Percentiles rank a stretch among this genome's conserved stretches.
Conservation (phyloP, 2,329 filamentous ascomycete genomes). For the Cordyceps cicadae region DNA sequence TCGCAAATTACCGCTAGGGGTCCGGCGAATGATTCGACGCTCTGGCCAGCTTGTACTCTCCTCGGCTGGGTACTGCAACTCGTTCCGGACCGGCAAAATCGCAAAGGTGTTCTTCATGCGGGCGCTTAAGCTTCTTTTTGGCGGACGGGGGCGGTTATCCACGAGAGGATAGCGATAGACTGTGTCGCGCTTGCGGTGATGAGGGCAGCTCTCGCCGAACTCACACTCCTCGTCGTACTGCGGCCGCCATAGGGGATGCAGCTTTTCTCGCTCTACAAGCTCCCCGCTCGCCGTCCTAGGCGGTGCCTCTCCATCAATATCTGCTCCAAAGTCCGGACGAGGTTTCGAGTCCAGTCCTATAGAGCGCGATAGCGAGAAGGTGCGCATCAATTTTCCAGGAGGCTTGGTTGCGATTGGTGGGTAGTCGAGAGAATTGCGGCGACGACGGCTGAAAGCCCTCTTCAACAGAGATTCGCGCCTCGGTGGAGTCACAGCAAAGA, state of each 20-base stretch:
- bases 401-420: slow-evolving; percentile 31
- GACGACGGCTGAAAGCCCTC: slow-evolving; percentile 43
- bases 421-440: slow-evolving; percentile 35
- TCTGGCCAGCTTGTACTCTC: slow-evolving; percentile 34
- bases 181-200: slow-evolving; percentile 28
- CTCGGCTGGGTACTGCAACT: slow-evolving; percentile 19
- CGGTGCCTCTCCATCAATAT: slow-evolving; percentile 23
- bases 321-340: slow-evolving; percentile 21
- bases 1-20: slow-evolving; percentile 50
- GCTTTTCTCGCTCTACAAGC: slow-evolving; percentile 43
- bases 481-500: slow-evolving; percentile 40
- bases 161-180: slow-evolving; percentile 40
- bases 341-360: slow-evolving; percentile 23
- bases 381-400: slow-evolving; percentile 38
- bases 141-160: slow-evolving; percentile 38
- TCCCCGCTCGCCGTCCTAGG: slow-evolving; percentile 35
- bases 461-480: slow-evolving; percentile 44
- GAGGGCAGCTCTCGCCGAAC: slow-evolving; percentile 24
- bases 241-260: slow-evolving; percentile 57
- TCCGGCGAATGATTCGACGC: slow-evolving; percentile 50
- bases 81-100: slow-evolving; percentile 44
- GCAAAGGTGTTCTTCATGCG: slow-evolving; percentile 53
- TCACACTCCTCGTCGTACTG: slow-evolving; percentile 30
- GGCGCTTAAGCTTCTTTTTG: slow-evolving; percentile 41
- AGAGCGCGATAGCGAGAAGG: slow-evolving; percentile 44